Conservation (phyloP, 306 rosid genomes). For the cucumber (Cucumis sativus) region DNA sequence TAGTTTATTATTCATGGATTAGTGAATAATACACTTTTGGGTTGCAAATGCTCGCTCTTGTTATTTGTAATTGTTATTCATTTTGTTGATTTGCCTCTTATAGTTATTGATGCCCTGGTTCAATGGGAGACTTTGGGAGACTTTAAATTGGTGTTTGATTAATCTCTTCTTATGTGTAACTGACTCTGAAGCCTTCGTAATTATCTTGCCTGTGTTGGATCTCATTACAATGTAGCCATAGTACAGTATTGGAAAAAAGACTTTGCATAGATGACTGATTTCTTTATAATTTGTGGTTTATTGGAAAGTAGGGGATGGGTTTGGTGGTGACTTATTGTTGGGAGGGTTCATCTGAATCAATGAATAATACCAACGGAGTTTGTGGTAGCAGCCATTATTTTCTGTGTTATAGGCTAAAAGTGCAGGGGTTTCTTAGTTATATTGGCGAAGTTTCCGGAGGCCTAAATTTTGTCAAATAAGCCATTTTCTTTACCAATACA, state of each 20-base stretch:
- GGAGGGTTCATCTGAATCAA: not conserved
- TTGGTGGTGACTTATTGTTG: not conserved
- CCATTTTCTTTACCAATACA: not conserved
- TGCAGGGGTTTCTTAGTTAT: too few relatives aligned
- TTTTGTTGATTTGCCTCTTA: not conserved
- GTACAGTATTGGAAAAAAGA: not conserved
- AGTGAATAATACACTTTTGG: not conserved
- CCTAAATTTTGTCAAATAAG: not conserved
- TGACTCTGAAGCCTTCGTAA: constrained; percentile 25
- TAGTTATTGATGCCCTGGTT: not conserved
- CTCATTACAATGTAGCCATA: not conserved
- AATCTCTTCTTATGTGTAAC: constrained; percentile 19
- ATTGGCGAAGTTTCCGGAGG: too few relatives aligned
- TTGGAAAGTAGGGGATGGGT: not conserved
- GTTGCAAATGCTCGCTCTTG: not conserved
- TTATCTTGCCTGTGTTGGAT: not conserved
- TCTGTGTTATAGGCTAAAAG: not conserved
- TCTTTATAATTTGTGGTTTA: not conserved
- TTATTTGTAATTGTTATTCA: not conserved
- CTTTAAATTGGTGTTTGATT: not conserved
- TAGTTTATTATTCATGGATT: not conserved
- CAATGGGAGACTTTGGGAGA: not conserved
- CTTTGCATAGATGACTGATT: not conserved
- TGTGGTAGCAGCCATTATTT: not conserved
- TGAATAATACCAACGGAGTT: too few relatives aligned